Evolutionary conservation across 352 stramenopile species (phyloP), one percentile per base, ranked within the genome.

Genomic region (Phytophthora tentaculata): DNA sequence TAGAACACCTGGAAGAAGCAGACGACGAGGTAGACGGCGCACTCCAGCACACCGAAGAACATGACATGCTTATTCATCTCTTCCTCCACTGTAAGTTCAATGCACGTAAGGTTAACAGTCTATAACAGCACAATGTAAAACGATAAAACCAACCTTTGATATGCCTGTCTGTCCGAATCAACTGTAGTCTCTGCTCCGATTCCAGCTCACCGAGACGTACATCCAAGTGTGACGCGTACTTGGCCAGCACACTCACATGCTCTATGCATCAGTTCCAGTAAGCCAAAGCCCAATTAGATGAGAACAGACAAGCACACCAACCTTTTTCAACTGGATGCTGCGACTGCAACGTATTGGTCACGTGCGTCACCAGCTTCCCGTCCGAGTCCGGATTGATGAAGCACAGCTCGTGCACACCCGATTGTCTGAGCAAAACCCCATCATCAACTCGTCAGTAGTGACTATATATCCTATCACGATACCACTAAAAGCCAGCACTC

Each of bases 171-270:
- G 81, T 86, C 50, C 86, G 81, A 47, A 94, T 90, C 24, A 92
- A 78, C 47, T 90, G 84, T 32, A 94, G 63, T 32, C 86, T 83
- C 61, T 88, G 81, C 61, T 94, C 84, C 7, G 86, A 94, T 56
- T 94, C 86, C 13, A 92, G 69, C 56, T 94, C 84, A 7, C 86
- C 86, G 23, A 94, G 83, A 65, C 83, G 83, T 29, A 94, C 74
- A 61, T 94, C 86, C 53, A 94, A 37, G 51, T 94, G 84, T 39
- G 86, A 94, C 44, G 83, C 83, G 60, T 92, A 94, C 74, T 92
- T 94, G 54, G 86, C 86, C 50, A 94, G 47, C 17, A 91, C 76
- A 52, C 83, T 94, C 66, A 94, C 84, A 56, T 94, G 84, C 10
- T 92, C 86, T 93, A 37, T 24, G 24, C 12, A 76, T 3, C 13